Base-by-base conservation (phyloP, 2,329 filamentous ascomycete genomes). In the Curvularia sp. region DNA sequence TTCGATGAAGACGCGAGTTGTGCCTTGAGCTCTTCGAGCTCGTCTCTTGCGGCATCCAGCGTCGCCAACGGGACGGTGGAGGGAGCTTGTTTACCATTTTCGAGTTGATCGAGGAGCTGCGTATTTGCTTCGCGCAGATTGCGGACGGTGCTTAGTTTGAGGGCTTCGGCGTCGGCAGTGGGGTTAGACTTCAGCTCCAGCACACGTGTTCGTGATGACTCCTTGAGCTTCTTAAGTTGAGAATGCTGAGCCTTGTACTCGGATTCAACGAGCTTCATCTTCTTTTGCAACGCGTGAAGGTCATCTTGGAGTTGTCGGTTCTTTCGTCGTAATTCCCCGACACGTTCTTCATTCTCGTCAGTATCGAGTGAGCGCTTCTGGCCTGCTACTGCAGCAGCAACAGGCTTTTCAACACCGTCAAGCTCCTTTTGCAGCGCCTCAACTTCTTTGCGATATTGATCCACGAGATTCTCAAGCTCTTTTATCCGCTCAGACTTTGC, bases 161-260 rank as follows among this genome's bases (percentile, higher is more conserved):
- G 86, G 3, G 90, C 89, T 78, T 97, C 92, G 59, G 87, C 87
- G 69, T 95, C 87, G 0, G 93, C 87, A 0, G 95, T 98, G 0
- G 95, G 95, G 75, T 99, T 99, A n/a, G 90, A 89, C 57, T 92
- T 90, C 13, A 98, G 82, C 53, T 95, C 89, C 25, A 99, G 85
- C 47, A 98, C 84, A 34, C 95, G 91, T 3, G 89, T 96, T 63
- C 90, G 88, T 28, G 87, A 89, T 18, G 89, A 86, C 49, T 89
- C 83, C 66, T 87, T 84, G 36, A 89, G 79, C 5, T 84, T 81
- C 46, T 85, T 84, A 23, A 98, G 86, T 72, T 97, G 93, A 30
- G 90, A 86, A 57, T 87, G 83, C 55, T 85, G 83, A 10, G 93
- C 89, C 39, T 88, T 84, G 46, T 95, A 83, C 70, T 96, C 92